A percentile compares a stretch with the other conserved stretches of the same genome.
These are phyloP conservation scores for Aegilops speltoides DNA, from an alignment of 176 grass and related monocot genomes.

Conservation along the genomic window DNA sequence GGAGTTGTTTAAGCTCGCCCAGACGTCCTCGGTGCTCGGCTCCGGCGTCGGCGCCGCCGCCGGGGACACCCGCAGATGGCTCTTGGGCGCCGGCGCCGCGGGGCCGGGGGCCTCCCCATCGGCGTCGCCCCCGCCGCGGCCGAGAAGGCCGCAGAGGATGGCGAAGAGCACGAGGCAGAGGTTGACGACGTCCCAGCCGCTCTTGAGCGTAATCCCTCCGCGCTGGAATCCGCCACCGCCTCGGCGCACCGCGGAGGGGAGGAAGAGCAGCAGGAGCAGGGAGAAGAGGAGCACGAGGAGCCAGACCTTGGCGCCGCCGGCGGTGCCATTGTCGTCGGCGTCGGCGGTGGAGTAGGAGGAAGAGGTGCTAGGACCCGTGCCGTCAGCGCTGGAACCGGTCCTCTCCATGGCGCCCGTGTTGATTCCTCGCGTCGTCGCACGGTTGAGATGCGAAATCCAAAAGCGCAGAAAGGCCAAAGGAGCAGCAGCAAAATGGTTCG, in stretches of 20 bases:
- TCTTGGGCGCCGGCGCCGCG: neutral
- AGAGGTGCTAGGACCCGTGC: neutral
- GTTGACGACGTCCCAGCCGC: slow-evolving; percentile 83
- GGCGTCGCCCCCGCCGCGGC: slow-evolving; percentile 43
- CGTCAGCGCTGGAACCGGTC: neutral
- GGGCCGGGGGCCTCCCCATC: slow-evolving; percentile 15
- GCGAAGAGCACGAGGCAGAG: slow-evolving; percentile 78
- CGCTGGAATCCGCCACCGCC: slow-evolving; percentile 19
- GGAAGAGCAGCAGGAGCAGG: slow-evolving; percentile 60
- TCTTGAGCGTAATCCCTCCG: slow-evolving; percentile 51
- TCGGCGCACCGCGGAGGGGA: slow-evolving; percentile 59
- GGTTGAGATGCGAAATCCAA: slow-evolving; percentile 12
- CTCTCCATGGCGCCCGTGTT: slow-evolving; percentile 13
- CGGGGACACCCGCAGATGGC: neutral
- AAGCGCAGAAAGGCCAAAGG: slow-evolving; percentile 21
- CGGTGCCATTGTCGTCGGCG: slow-evolving; percentile 32
- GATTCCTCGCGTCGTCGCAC: neutral
- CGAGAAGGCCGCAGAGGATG: slow-evolving; percentile 81
- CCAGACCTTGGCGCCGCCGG: slow-evolving; percentile 63
- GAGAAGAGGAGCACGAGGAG: slow-evolving; percentile 59
- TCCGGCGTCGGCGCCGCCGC: neutral
- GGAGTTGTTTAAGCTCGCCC: slow-evolving; percentile 21
- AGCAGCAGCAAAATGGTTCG: neutral
- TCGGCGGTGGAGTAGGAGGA: slow-evolving; percentile 29
- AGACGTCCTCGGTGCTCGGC: neutral